These are phyloP conservation scores for Magnolia officinalis DNA, from an alignment of 164 flowering plant species.

Conservation along the genomic window DNA sequence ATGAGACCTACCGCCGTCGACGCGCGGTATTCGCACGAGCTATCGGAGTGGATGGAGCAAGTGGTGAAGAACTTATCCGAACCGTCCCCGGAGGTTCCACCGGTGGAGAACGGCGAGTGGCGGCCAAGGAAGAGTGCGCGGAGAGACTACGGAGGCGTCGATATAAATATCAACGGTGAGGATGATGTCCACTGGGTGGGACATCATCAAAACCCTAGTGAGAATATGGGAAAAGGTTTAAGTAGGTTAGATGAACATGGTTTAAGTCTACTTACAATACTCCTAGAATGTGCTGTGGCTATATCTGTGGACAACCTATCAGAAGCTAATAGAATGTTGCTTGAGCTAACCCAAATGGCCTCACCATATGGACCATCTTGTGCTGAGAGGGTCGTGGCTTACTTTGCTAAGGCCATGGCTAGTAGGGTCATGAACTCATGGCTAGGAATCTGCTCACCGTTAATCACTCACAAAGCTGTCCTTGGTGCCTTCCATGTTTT, in stretches of 20 bases:
- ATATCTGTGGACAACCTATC: slow-evolving; percentile 62
- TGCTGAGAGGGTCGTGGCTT: slow-evolving; percentile 65
- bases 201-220: neutral
- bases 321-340: slow-evolving; percentile 60
- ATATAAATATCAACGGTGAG: neutral
- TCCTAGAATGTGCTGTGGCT: slow-evolving; percentile 68
- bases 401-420: slow-evolving; percentile 65
- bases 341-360: slow-evolving; percentile 62
- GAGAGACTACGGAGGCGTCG: slow-evolving; percentile 8
- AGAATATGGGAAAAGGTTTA: slow-evolving; percentile 3
- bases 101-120: slow-evolving; percentile 19
- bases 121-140: slow-evolving; percentile 30
- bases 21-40: slow-evolving; percentile 26
- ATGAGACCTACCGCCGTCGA: slow-evolving; percentile 2
- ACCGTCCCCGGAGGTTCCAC: slow-evolving; percentile 27
- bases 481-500: slow-evolving; percentile 52
- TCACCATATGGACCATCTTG: slow-evolving; percentile 65
- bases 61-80: slow-evolving; percentile 52
- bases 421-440: slow-evolving; percentile 68
- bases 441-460: slow-evolving; percentile 58
- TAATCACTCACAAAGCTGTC: slow-evolving; percentile 38
- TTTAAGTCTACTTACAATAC: slow-evolving; percentile 38
- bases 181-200: slow-evolving; percentile 19
- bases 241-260: slow-evolving; percentile 36
- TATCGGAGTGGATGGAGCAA: slow-evolving; percentile 63